Percentiles rank a stretch among this genome's conserved stretches.
phyloP scores from a whole-genome alignment of 2,329 filamentous ascomycete genomes.

The Ophiostoma angusticollis region DNA sequence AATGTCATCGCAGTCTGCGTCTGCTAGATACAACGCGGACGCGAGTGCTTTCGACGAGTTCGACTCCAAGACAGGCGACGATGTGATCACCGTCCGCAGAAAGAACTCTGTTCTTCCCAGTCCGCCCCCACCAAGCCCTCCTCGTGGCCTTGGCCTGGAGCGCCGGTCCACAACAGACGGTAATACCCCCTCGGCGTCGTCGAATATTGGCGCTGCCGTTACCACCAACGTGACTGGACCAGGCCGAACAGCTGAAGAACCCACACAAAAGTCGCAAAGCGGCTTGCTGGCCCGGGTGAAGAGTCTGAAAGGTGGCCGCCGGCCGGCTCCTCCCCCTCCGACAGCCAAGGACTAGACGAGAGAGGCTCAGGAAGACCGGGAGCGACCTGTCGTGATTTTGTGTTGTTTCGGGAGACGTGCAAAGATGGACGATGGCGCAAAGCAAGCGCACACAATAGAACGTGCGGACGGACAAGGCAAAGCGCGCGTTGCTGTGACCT shows the following conservation, averaged over 20 bases:
- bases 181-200: constrained; percentile 13
- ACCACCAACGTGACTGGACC: constrained; percentile 2
- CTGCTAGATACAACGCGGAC: constrained; percentile 17
- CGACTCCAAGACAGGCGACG: constrained; percentile 43
- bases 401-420: no score
- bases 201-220: background rate
- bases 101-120: constrained; percentile 15
- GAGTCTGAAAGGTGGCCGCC: constrained; percentile 62
- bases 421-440: no score
- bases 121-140: constrained; percentile 44
- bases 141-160: constrained; percentile 40
- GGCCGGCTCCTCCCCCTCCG: constrained; percentile 21
- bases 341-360: constrained; percentile 10
- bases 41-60: constrained; percentile 63
- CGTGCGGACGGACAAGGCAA: no score
- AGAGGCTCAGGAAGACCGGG: no score
- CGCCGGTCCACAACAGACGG: constrained; percentile 51
- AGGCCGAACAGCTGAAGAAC: constrained; percentile 22
- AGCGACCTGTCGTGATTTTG: no score
- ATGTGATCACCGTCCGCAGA: constrained; percentile 32
- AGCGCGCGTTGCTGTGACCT: no score
- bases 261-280: constrained; percentile 30
- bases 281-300: constrained; percentile 70
- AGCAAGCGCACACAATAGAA: no score
- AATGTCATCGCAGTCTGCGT: constrained; percentile 12